Base-by-base conservation (phyloP, 2,329 filamentous ascomycete genomes). In the Escovopsis sp. region DNA sequence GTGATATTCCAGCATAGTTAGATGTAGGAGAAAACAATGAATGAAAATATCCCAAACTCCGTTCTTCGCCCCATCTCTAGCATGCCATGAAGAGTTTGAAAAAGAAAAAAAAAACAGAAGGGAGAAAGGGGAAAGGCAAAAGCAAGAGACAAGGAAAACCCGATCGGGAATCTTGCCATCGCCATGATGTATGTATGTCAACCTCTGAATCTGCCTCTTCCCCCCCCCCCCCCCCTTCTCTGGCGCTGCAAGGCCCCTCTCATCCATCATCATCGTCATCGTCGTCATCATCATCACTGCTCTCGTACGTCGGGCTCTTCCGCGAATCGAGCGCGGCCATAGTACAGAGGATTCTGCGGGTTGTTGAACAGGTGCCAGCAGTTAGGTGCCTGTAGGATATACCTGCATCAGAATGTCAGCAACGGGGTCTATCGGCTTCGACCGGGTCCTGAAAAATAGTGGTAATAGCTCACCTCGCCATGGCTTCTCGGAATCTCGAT, bases 401-500 rank as follows among this genome's bases (percentile, higher is more conserved):
- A 85, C 53, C 73, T 74, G 42, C 15, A 12, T 47, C 41, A 11
- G 8, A 30, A 10, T 12, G n/a, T 11, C 32, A 47, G 18, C 9
- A 45, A 30, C 37, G 6, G 2, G 12, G 36, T 26, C 4, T 34
- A 10, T 32, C 28, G 6, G 5, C 28, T 38, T 28, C 4, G 8
- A 3, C 6, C 2, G 33, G 38, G 9, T 36, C 34, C 18, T 36
- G 4, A 35, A 30, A 18, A 4, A 23, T 23, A 4, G 23, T 23
- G 2, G 23, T 23, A 23, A 23, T 23, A 6, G 23, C 76, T 57
- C 80, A 87, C 73, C 87, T 79, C 53, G 87, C 85, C 91, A 98
- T 98, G 11, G 88, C 88, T 63, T 95, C 89, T 50, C 91, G 69
- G 67, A 98, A 98, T 6, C 91, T 79, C 52, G 84, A 88, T 62